Percentiles rank a stretch among this genome's conserved stretches.
phyloP scores from a whole-genome alignment of 2,329 filamentous ascomycete genomes.

The Cercospora janseana region DNA sequence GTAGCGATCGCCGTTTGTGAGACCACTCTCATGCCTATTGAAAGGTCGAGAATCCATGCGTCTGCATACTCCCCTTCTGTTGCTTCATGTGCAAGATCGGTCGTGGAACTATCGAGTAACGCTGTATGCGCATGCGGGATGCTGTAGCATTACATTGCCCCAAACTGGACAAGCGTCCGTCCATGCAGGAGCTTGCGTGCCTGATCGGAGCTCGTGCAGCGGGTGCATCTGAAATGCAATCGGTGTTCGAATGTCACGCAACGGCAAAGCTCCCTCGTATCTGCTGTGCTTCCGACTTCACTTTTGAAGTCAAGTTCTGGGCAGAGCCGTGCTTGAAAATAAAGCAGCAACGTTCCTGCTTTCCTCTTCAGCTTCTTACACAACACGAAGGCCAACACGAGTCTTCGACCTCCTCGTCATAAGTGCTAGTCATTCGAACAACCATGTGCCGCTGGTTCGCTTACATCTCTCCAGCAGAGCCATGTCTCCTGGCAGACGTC shows the following conservation, averaged over 20 bases:
- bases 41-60: background rate
- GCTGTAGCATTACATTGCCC: background rate
- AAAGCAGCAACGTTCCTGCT: background rate
- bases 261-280: background rate
- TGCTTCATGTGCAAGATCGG: background rate
- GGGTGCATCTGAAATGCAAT: background rate
- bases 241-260: background rate
- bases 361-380: background rate
- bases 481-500: slow-evolving; percentile 54
- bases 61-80: background rate
- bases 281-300: background rate
- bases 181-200: background rate
- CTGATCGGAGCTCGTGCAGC: background rate
- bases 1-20: too few species aligned
- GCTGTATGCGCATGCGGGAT: background rate
- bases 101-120: background rate
- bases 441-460: slow-evolving; percentile 51
- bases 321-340: too few species aligned
- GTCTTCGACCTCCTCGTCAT: background rate
- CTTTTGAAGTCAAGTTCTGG: too few species aligned
- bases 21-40: too few species aligned
- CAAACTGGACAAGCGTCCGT: background rate
- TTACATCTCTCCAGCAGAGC: slow-evolving; percentile 53
- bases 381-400: background rate
- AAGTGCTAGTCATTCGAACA: background rate